Conservation (phyloP, 108 stramenopile genomes). For the Skeletonema potamos region DNA sequence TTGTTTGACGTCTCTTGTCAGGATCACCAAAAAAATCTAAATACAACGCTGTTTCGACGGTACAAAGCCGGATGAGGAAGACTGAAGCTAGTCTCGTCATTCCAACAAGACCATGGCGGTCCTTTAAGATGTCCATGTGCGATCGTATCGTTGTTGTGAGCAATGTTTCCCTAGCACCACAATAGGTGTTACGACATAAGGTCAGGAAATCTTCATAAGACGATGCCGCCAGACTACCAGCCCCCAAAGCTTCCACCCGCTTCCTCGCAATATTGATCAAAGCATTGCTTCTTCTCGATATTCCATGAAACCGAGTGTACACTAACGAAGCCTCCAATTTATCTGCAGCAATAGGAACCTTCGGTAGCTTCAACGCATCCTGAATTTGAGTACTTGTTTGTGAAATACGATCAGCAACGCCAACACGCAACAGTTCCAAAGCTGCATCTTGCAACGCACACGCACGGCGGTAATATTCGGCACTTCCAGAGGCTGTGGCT, state of each 20-base stretch:
- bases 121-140: constrained; percentile 85
- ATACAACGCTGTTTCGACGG: constrained; percentile 82
- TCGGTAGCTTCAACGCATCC: constrained; percentile 62
- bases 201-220: constrained; percentile 74
- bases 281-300: constrained; percentile 74
- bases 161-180: constrained; percentile 61
- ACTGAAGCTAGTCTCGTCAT: constrained; percentile 87
- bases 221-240: constrained; percentile 21
- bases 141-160: constrained; percentile 63
- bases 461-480: constrained; percentile 81
- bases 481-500: constrained; percentile 50
- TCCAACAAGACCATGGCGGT: constrained; percentile 82
- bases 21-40: constrained; percentile 86
- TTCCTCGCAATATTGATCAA: constrained; percentile 63
- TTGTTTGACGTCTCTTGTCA: constrained; percentile 32
- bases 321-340: constrained; percentile 84
- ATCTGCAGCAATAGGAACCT: constrained; percentile 69
- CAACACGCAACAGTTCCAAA: constrained; percentile 71
- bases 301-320: constrained; percentile 89
- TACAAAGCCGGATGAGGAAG: constrained; percentile 86
- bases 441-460: constrained; percentile 85
- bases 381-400: constrained; percentile 63
- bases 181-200: constrained; percentile 79
- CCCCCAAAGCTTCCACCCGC: constrained; percentile 59
- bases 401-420: constrained; percentile 81